Conservation (phyloP, 2,329 filamentous ascomycete genomes). For the Chaetomiaceae sp. region DNA sequence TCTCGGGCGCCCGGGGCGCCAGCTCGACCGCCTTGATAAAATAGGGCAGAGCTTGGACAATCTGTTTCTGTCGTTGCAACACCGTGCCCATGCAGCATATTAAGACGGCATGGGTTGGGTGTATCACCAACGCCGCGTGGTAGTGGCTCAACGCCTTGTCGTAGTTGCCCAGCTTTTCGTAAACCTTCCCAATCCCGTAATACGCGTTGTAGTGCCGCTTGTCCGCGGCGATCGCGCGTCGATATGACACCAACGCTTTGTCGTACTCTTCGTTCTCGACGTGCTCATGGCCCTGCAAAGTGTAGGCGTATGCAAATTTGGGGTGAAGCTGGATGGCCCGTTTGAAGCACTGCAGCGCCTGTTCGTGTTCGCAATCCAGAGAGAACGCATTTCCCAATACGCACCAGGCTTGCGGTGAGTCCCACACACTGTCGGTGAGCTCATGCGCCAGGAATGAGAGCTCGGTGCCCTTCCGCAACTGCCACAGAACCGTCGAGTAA, state of each 20-base stretch:
- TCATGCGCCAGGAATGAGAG: slow-evolving; percentile 90
- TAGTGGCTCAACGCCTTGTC: slow-evolving; percentile 92
- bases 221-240: slow-evolving; percentile 80
- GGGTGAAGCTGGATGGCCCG: slow-evolving; percentile 86
- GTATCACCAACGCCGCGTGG: slow-evolving; percentile 80
- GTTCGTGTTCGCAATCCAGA: slow-evolving; percentile 85
- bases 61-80: slow-evolving; percentile 82
- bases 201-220: slow-evolving; percentile 96
- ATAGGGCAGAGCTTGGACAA: slow-evolving; percentile 70
- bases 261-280: slow-evolving; percentile 96
- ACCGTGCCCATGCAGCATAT: slow-evolving; percentile 90
- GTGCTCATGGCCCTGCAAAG: slow-evolving; percentile 92
- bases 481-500: slow-evolving; percentile 98
- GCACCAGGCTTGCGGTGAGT: slow-evolving; percentile 94
- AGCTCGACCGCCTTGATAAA: slow-evolving; percentile 80
- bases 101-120: slow-evolving; percentile 88
- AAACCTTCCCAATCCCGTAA: slow-evolving; percentile 81
- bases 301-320: slow-evolving; percentile 92
- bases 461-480: slow-evolving; percentile 86
- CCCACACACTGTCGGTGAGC: slow-evolving; percentile 77
- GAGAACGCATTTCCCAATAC: slow-evolving; percentile 94
- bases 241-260: slow-evolving; percentile 83
- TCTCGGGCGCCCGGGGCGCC: slow-evolving; percentile 74
- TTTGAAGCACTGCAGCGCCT: slow-evolving; percentile 91
- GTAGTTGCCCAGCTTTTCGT: slow-evolving; percentile 85